Base-by-base conservation (phyloP, 225 moss, liverwort and hornwort genomes). In the Climacium dendroides region DNA sequence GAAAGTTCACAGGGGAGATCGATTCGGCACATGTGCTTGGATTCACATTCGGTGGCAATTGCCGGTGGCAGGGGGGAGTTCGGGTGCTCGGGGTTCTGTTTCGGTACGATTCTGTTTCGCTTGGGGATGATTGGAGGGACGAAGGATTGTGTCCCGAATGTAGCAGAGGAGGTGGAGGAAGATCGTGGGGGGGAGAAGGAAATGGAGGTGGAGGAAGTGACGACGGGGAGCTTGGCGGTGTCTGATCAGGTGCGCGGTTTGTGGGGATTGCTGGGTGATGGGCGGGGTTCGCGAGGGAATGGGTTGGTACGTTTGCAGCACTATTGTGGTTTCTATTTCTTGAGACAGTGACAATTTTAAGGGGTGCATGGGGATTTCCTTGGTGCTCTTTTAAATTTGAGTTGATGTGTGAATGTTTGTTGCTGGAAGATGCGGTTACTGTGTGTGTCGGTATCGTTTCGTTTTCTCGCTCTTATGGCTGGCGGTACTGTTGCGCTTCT, bases 161-260 rank as follows among this genome's bases (percentile, higher is more conserved):
- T 89, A 82, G 91, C 53, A 65, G 61, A 29, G 60, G 47, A 57
- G 87, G 85, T 48, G 84, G 87, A 14, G 81, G 64, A 53, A 81
- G 78, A 24, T 63, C 57, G 32, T 24, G 63, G 43, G 72, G 34
- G 73, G 52, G 28, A 37, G 83, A 54, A 18, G 82, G 28, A 32
- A 83, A 90, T 92, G 90, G 90, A 86, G 81, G 69, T 82, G 87
- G 87, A 87, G 61, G 89, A 87, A 70, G 76, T 80, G 77, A 80
- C 41, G 87, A 67, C 79, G 66, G 73, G 65, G 53, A 83, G 81
- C 69, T 77, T 85, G 72, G 84, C 66, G 52, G 50, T 82, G 61
- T 79, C 41, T 75, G 80, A 88, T 90, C 88, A 80, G 92, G 92
- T 90, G 74, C 81, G 71, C 18, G 32, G 71, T 52, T 76, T 55